Base-by-base conservation (phyloP, 306 rosid genomes). In the Arachis stenosperma region DNA sequence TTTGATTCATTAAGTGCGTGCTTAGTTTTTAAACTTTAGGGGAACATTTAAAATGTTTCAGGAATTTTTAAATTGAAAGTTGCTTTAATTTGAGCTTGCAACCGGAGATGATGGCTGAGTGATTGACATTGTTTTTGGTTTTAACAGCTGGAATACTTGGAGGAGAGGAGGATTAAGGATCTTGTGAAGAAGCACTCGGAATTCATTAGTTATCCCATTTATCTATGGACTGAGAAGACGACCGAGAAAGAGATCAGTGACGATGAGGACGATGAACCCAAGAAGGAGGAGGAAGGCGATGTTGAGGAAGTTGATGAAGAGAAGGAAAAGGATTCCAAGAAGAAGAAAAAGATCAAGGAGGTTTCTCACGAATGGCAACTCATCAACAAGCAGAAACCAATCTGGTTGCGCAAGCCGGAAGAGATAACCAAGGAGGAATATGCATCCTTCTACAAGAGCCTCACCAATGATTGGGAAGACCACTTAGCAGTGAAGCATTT, bases 171-270 rank as follows among this genome's bases (percentile, higher is more conserved):
- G 37, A 81, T 89, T 27, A 87, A 86, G 73, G 95, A 89, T 67
- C 95, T 89, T 22, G 94, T 89, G 67, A 89, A 86, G 89, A 89
- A 89, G 67, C 91, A 89, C 56, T 89, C 91, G 22, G 91, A 87
- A 3, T 89, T 89, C 71, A 87, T 89, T 6, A 89, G 91, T 76
- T 87, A 89, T 12, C 95, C 90, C 0, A 83, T 89, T 13, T 81
- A 85, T 67, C 82, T 89, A 1, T 89, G 95, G 95, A 83, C 90
- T 7, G 90, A 89, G 82, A 89, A 87, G 75, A 89, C 91, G 0
- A 81, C 87, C 0, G 91, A 89, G 79, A 89, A 89, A 58, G 95
- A 89, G 69, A 87, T 87, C 36, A 85, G 91, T 5, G 91, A 89
- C 5, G 91, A 89, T 6, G 95, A 89, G 67, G 95, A 85, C 1